Evolutionary conservation across 345 rosid genomes (phyloP).

Genomic region (rapeseed (Brassica napus)): DNA sequence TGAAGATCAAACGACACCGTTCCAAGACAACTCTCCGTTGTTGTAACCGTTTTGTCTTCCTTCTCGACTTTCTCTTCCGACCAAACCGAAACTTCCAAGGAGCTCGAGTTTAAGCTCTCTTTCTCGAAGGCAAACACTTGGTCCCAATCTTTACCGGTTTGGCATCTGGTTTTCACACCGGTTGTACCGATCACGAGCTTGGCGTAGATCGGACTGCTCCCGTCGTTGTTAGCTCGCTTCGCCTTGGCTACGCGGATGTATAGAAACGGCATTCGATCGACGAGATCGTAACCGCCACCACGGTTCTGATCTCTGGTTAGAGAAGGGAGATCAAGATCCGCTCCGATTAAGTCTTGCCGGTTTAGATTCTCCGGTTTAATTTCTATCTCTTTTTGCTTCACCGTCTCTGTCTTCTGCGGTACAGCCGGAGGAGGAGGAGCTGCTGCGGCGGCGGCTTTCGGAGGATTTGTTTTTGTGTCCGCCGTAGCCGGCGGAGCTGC

Average conservation of each 20-base stretch:
- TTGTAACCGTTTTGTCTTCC: conserved; percentile 40
- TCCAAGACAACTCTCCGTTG: conserved; percentile 61
- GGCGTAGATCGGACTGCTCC: conserved; percentile 49
- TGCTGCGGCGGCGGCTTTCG: conserved; percentile 26
- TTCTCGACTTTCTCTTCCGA: conserved; percentile 62
- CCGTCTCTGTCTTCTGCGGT: conserved; percentile 48
- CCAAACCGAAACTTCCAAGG: conserved; percentile 82
- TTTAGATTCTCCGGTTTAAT: conserved; percentile 35
- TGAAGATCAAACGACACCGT: conserved; percentile 89
- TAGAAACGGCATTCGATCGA: conserved; percentile 81
- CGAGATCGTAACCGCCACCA: conserved; percentile 67
- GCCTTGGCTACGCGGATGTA: conserved; percentile 75
- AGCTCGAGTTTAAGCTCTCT: conserved; percentile 71
- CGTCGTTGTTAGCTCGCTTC: conserved; percentile 48
- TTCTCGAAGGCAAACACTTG: conserved; percentile 87
- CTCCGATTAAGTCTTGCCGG: conserved; percentile 43
- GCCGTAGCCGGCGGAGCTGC: conserved; percentile 43
- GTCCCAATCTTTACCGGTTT: conserved; percentile 76
- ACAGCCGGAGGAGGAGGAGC: conserved; percentile 46
- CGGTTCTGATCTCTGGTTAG: conserved; percentile 54
- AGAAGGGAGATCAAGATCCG: conserved; percentile 59
- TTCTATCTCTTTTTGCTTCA: conserved; percentile 36
- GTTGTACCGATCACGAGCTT: conserved; percentile 85
- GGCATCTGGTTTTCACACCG: conserved; percentile 67
- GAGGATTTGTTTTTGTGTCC: too few relatives aligned